These are phyloP conservation scores for Russula sp. DNA, from an alignment of 768 basidiomycete species.

Conservation along the genomic window DNA sequence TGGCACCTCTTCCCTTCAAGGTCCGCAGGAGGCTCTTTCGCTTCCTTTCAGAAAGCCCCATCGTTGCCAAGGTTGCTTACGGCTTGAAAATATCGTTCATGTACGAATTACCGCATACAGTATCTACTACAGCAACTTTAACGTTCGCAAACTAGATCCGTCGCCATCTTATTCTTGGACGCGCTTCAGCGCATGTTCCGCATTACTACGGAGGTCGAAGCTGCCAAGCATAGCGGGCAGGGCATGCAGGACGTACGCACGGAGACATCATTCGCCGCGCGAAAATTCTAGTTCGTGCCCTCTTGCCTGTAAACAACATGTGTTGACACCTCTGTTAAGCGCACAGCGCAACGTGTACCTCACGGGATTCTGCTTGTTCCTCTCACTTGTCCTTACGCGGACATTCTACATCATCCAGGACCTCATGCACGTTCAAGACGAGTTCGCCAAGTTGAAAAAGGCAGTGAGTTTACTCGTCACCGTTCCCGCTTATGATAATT, in stretches of 20 bases:
- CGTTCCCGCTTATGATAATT: background rate
- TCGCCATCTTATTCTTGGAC: constrained; percentile 84
- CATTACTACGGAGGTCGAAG: constrained; percentile 66
- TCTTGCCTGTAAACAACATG: constrained; percentile 3
- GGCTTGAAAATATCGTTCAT: constrained; percentile 94
- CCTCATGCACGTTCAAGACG: constrained; percentile 85
- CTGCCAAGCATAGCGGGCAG: constrained; percentile 54
- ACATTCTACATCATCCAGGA: constrained; percentile 92
- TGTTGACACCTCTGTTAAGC: constrained; percentile 40
- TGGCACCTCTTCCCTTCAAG: constrained; percentile 78
- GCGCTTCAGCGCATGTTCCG: constrained; percentile 92
- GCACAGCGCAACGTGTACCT: constrained; percentile 90
- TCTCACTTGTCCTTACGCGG: constrained; percentile 90
- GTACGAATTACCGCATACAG: constrained; percentile 39
- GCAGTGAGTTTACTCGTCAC: constrained; percentile 31
- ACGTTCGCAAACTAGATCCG: constrained; percentile 51
- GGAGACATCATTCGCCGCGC: constrained; percentile 86
- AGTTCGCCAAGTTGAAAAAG: constrained; percentile 80
- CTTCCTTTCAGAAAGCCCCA: constrained; percentile 64
- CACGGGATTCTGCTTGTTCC: constrained; percentile 91
- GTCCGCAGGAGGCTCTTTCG: constrained; percentile 67
- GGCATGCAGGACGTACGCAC: constrained; percentile 60
- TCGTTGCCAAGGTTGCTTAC: constrained; percentile 84
- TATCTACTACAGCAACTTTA: background rate
- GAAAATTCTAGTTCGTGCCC: constrained; percentile 82